A percentile compares a stretch with the other conserved stretches of the same genome.
Evolutionary conservation across 768 basidiomycete species (phyloP).

Genomic region (Rhodotorula graminis): DNA sequence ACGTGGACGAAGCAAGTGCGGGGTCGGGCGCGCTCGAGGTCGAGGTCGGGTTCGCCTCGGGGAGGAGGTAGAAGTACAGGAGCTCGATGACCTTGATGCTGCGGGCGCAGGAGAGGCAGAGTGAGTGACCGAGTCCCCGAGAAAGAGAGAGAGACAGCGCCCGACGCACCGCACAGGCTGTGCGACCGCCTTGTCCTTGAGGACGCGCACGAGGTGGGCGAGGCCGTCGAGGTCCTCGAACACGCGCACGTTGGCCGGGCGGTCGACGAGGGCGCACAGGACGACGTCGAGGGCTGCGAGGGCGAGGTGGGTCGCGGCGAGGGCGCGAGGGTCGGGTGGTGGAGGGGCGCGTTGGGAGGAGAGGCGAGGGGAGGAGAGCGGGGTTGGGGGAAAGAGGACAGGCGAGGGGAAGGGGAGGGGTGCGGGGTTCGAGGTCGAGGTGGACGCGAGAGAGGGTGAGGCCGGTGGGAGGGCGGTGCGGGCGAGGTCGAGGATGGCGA

Average conservation of each 20-base stretch:
- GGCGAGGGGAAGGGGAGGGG: constrained; percentile 18
- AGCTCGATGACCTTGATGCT: constrained; percentile 97
- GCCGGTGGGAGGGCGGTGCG: constrained; percentile 44
- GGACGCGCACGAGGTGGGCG: constrained; percentile 74
- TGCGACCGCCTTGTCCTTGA: constrained; percentile 80
- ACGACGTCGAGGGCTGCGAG: constrained; percentile 76
- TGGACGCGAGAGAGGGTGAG: constrained; percentile 1
- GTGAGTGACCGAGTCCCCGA: rapidly evolving
- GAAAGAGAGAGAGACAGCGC: not conserved
- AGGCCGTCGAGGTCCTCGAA: constrained; percentile 76
- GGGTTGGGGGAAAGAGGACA: constrained; percentile 23
- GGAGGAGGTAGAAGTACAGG: constrained; percentile 87
- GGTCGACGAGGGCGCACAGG: constrained; percentile 82
- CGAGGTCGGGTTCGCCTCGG: constrained; percentile 53
- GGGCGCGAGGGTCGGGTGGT: constrained; percentile 32
- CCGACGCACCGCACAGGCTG: constrained; percentile 73
- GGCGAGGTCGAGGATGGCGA: constrained; percentile 59
- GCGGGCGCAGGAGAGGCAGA: not conserved
- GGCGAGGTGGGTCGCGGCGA: constrained; percentile 51
- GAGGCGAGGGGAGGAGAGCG: not conserved
- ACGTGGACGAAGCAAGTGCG: not conserved
- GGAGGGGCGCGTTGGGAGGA: constrained; percentile 46
- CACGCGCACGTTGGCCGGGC: constrained; percentile 63
- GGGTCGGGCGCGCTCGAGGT: not conserved
- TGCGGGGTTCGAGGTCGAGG: not conserved